phyloP scores from a whole-genome alignment of 495 filamentous ascomycete species.

The Baudoinia panamericana region DNA sequence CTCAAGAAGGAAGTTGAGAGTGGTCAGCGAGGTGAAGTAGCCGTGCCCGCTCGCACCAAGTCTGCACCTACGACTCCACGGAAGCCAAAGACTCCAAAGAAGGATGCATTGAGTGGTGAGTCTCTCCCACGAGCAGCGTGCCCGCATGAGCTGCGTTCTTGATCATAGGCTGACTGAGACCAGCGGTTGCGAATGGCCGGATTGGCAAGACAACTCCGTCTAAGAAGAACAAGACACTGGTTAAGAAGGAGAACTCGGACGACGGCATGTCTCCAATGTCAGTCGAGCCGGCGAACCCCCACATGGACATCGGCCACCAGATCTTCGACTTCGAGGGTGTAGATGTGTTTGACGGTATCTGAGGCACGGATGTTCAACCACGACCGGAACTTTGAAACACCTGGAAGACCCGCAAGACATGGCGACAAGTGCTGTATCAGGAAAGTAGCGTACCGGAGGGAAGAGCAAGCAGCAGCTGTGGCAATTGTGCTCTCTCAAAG shows the following conservation, averaged over 20 bases:
- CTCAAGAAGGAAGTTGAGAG: slow-evolving; percentile 24
- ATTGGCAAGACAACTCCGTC: slow-evolving; percentile 5
- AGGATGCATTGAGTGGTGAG: slow-evolving; percentile 14
- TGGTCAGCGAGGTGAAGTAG: slow-evolving; percentile 16
- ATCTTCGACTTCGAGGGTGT: background rate
- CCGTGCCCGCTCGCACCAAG: slow-evolving; percentile 12
- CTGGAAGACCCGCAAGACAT: too few relatives aligned
- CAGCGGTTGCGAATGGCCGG: slow-evolving; percentile 11
- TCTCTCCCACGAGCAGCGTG: background rate
- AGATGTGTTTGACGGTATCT: background rate
- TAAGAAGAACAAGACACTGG: slow-evolving; percentile 4
- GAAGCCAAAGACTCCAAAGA: slow-evolving; percentile 22
- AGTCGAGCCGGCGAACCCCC: background rate
- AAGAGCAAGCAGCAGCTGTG: background rate
- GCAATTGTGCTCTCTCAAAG: slow-evolving; percentile 5
- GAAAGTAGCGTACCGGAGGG: too few relatives aligned
- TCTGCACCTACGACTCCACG: slow-evolving; percentile 14
- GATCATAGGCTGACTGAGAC: background rate
- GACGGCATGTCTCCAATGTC: background rate
- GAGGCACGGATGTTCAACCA: too few relatives aligned
- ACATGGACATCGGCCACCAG: background rate
- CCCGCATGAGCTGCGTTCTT: background rate
- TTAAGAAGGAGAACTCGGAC: slow-evolving; percentile 3
- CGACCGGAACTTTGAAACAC: too few relatives aligned
- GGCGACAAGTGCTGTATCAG: background rate